Evolutionary conservation across 495 filamentous ascomycete genomes (phyloP).

Genomic region (Penicillium canariense): DNA sequence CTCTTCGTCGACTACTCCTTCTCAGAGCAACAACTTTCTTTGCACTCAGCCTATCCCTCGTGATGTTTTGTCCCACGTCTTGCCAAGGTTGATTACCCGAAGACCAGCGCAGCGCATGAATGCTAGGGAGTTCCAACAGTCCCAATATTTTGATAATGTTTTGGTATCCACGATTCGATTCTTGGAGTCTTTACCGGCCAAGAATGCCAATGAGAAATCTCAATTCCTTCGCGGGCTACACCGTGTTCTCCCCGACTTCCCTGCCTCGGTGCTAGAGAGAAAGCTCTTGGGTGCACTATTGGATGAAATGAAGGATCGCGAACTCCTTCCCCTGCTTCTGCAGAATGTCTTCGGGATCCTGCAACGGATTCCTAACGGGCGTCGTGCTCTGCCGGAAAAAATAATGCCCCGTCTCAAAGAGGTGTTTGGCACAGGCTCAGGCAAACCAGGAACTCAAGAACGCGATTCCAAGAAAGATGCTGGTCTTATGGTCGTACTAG

Average conservation of each 20-base stretch:
- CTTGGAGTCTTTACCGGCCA: slow-evolving; percentile 82
- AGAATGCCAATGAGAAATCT: slow-evolving; percentile 85
- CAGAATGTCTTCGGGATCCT: slow-evolving; percentile 91
- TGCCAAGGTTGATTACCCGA: slow-evolving; percentile 81
- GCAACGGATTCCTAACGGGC: slow-evolving; percentile 67
- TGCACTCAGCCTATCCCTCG: slow-evolving; percentile 74
- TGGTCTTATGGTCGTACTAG: slow-evolving; percentile 82
- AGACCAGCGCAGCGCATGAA: slow-evolving; percentile 82
- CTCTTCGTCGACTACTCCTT: slow-evolving; percentile 73
- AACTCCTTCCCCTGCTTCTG: slow-evolving; percentile 76
- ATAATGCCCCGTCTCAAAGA: slow-evolving; percentile 82
- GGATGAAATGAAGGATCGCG: slow-evolving; percentile 90
- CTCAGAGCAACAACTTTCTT: slow-evolving; percentile 76
- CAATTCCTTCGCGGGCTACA: slow-evolving; percentile 87
- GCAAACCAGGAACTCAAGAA: slow-evolving; percentile 53
- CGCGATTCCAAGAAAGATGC: slow-evolving; percentile 83
- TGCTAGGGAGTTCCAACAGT: slow-evolving; percentile 90
- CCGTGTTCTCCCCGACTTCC: slow-evolving; percentile 84
- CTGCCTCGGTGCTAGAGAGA: slow-evolving; percentile 87
- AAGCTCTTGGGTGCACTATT: slow-evolving; percentile 85
- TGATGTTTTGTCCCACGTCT: slow-evolving; percentile 67
- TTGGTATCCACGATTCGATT: slow-evolving; percentile 94
- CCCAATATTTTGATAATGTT: slow-evolving; percentile 93
- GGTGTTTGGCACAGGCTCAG: slow-evolving; percentile 62
- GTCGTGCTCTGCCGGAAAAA: slow-evolving; percentile 74